Evolutionary conservation across 2,329 filamentous ascomycete species (phyloP).

Genomic region (Xylariaceae sp.): DNA sequence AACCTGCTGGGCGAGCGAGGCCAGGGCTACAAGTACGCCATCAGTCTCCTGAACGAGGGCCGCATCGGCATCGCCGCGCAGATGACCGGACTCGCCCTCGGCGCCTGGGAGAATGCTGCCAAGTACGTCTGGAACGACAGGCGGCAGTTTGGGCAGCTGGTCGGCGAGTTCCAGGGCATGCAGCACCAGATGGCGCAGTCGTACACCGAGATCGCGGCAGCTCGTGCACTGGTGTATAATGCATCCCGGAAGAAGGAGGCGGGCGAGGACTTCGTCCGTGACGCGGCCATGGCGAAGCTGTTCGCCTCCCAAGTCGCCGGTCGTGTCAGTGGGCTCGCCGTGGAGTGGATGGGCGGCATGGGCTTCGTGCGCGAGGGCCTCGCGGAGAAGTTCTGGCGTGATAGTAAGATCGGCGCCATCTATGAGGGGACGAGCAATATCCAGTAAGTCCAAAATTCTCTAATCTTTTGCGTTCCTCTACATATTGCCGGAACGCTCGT

Average conservation of each 20-base stretch:
- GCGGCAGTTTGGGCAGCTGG: conserved; percentile 87
- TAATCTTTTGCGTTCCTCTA: neutral
- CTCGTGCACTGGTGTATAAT: conserved; percentile 89
- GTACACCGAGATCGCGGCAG: conserved; percentile 88
- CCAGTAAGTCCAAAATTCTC: conserved; percentile 43
- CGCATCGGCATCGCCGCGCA: conserved; percentile 97
- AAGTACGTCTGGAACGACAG: conserved; percentile 98
- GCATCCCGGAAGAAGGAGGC: conserved; percentile 97
- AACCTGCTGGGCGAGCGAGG: conserved; percentile 86
- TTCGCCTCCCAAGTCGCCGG: conserved; percentile 90
- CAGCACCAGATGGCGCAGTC: conserved; percentile 97
- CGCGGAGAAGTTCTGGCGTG: conserved; percentile 95
- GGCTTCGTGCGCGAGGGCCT: conserved; percentile 94
- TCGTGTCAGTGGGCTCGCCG: conserved; percentile 73
- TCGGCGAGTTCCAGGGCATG: conserved; percentile 98
- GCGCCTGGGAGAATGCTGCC: conserved; percentile 91
- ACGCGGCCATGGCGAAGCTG: conserved; percentile 97
- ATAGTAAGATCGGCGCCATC: conserved; percentile 97
- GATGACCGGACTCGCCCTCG: conserved; percentile 94
- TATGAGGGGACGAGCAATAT: conserved; percentile 88
- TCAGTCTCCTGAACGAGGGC: conserved; percentile 88
- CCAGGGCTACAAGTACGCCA: conserved; percentile 97
- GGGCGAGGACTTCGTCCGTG: conserved; percentile 87
- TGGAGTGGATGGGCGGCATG: conserved; percentile 99
- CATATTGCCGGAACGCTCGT: too few species aligned